Percentiles rank a stretch among this genome's conserved stretches.
Conservation (phyloP, 176 grass and related monocot genomes). For the Chloris gayana region DNA sequence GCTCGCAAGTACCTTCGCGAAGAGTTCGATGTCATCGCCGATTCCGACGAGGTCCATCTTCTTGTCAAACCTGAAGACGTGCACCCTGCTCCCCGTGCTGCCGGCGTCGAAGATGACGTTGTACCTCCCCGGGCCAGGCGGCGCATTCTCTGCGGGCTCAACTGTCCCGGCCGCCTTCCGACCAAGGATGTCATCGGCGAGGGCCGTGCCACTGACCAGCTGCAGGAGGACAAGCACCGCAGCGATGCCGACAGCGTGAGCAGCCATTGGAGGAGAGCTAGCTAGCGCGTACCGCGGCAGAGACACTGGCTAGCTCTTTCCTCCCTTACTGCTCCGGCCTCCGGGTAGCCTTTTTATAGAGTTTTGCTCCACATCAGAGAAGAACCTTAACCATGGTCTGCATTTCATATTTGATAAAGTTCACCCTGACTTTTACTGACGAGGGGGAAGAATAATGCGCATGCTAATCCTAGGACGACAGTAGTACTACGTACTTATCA, state of each 20-base stretch:
- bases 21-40: constrained; percentile 28
- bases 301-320: too few species aligned
- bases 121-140: constrained; percentile 2
- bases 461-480: too few species aligned
- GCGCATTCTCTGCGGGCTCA: neutral
- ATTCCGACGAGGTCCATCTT: constrained; percentile 23
- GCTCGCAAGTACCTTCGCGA: neutral
- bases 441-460: too few species aligned
- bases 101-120: constrained; percentile 42
- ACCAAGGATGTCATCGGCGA: neutral
- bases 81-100: constrained; percentile 44
- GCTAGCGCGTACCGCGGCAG: too few species aligned
- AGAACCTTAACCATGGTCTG: too few species aligned
- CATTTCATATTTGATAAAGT: too few species aligned
- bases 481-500: too few species aligned
- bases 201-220: neutral
- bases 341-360: too few species aligned
- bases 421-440: too few species aligned
- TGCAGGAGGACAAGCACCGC: neutral
- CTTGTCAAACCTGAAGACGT: constrained; percentile 38
- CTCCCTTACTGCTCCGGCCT: too few species aligned
- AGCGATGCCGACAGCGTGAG: neutral
- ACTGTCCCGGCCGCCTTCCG: neutral
- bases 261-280: too few species aligned
- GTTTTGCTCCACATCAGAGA: too few species aligned